These are phyloP conservation scores for Ogataea salicorniae DNA, from an alignment of 805 yeast genomes.

Conservation along the genomic window DNA sequence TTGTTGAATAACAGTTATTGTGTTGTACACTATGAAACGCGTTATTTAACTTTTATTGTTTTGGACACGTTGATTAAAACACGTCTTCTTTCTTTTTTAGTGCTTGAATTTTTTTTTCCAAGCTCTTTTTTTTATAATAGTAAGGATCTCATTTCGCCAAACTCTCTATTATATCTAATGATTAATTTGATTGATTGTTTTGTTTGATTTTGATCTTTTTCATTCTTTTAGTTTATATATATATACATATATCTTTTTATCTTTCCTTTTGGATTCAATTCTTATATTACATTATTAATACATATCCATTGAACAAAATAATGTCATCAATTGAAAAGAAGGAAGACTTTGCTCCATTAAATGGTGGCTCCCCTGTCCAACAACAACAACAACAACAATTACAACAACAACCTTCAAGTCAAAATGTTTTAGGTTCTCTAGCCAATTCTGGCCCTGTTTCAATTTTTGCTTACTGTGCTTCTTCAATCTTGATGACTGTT, in stretches of 20 bases:
- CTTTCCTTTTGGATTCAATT: neutral
- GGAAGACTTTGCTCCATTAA: constrained; percentile 12
- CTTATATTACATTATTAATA: neutral
- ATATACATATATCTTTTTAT: neutral
- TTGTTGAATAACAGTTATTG: no score
- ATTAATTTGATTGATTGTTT: neutral
- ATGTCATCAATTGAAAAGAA: constrained; percentile 24
- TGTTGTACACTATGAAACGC: no score
- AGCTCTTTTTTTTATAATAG: neutral
- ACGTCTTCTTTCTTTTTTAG: no score
- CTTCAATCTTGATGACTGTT: constrained; percentile 96
- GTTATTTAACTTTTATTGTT: no score
- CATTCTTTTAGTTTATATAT: neutral
- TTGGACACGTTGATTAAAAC: no score
- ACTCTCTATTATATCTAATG: neutral
- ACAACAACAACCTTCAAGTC: constrained; percentile 3
- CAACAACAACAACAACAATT: constrained; percentile 5
- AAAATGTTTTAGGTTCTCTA: constrained; percentile 13
- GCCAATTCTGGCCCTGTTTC: constrained; percentile 63
- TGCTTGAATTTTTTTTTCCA: neutral
- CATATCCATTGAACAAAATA: neutral
- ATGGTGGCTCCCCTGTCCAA: constrained; percentile 12
- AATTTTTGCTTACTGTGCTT: constrained; percentile 78
- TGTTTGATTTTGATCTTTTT: neutral
- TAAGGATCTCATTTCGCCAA: neutral